Evolutionary conservation across 108 stramenopile species (phyloP).

Genomic region (Phaeodactylum tricornutum): DNA sequence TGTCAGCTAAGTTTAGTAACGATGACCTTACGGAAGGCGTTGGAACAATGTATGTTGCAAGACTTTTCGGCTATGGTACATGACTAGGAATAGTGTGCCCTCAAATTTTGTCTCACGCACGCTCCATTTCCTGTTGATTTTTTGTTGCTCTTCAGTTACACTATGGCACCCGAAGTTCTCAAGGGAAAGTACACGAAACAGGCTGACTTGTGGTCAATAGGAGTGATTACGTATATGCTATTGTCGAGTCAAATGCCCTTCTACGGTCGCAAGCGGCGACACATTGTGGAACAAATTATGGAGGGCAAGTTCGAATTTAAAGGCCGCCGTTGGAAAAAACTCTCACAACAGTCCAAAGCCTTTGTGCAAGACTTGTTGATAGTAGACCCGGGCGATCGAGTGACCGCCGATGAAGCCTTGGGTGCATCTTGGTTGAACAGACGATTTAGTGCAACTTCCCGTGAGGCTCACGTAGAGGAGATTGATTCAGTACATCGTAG

Average conservation of each 20-base stretch:
- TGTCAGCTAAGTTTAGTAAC: conserved; percentile 26
- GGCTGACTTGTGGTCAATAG: conserved; percentile 78
- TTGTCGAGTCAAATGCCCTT: conserved; percentile 64
- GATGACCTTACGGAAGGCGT: conserved; percentile 37
- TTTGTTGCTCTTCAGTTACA: too few relatives aligned
- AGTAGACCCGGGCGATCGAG: conserved; percentile 31
- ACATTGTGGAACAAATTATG: conserved; percentile 54
- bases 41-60: conserved; percentile 67
- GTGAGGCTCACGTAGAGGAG: conserved; percentile 24
- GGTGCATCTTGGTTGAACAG: conserved; percentile 18
- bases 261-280: conserved; percentile 28
- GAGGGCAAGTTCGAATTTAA: conserved; percentile 33
- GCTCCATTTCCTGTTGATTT: too few relatives aligned
- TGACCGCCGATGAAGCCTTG: conserved; percentile 20
- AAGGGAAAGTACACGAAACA: conserved; percentile 60
- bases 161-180: conserved; percentile 79
- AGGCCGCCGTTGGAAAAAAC: conserved; percentile 41
- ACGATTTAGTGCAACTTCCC: conserved; percentile 24
- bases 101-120: too few relatives aligned
- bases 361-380: conserved; percentile 41
- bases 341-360: conserved; percentile 43
- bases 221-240: conserved; percentile 74
- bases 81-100: too few relatives aligned
- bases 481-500: conserved; percentile 30
- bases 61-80: too few relatives aligned